Evolutionary conservation across 352 stramenopile species (phyloP).

Genomic region (Blastocystis sp.): DNA sequence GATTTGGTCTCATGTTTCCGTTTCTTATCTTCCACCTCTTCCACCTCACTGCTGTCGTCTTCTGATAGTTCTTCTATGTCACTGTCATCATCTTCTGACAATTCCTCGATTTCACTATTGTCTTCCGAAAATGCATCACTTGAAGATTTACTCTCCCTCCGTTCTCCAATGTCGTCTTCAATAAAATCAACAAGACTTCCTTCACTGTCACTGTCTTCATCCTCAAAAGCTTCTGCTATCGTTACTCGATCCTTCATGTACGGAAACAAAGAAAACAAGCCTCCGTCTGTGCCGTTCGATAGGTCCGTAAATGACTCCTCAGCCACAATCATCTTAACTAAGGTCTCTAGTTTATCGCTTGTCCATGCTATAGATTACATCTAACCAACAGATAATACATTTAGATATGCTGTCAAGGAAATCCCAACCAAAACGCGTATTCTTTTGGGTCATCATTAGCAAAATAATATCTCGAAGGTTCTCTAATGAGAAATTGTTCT

Average conservation of each 20-base stretch:
- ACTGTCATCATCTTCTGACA: neutral
- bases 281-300: neutral
- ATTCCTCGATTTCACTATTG: neutral
- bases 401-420: conserved; percentile 5
- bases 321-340: conserved; percentile 47
- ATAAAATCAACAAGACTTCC: conserved; percentile 61
- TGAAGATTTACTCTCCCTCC: neutral
- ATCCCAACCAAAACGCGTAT: neutral
- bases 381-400: neutral
- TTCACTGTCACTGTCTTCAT: neutral
- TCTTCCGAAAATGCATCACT: neutral
- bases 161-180: conserved; percentile 39
- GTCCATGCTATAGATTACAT: conserved; percentile 24
- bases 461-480: conserved; percentile 37
- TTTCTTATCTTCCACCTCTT: conserved; percentile 14
- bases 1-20: neutral
- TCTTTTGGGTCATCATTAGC: conserved; percentile 22
- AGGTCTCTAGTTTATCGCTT: conserved; percentile 29
- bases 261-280: conserved; percentile 35
- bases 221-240: neutral
- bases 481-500: conserved; percentile 38
- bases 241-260: neutral
- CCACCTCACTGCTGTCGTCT: neutral
- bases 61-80: neutral
- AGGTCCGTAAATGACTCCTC: conserved; percentile 40